Evolutionary conservation across 306 rosid species (phyloP), one percentile per base, ranked within the genome.

Genomic region (Cicer chorassanicum): DNA sequence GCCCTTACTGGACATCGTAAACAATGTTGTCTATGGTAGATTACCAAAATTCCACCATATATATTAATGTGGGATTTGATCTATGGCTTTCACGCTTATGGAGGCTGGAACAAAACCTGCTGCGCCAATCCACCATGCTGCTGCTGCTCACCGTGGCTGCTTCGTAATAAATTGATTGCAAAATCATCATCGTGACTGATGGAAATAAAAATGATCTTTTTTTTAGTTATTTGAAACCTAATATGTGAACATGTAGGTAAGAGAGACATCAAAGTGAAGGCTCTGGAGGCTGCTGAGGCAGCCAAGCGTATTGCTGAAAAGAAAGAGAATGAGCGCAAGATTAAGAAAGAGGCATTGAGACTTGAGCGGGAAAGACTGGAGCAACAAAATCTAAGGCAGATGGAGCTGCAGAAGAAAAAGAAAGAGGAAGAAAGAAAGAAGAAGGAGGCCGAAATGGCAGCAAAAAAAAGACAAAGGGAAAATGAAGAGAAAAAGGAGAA

Each of bases 271-370:
- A 95, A 89, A 78, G 96, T 95, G 81, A 90, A 84, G 78, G 93
- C 98, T 55, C 82, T 95, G 70, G 93, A 83, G 80, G 89, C 93
- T 67, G 99, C 98, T 77, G 99, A 83, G 84, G 92, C 91, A 76
- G 91, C 92, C 62, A 95, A 88, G 78, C 89, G 93, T 48, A 79
- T 76, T 60, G 92, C 91, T 8, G 93, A 95, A 80, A 95, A 84
- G 83, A 95, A 83, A 84, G 99, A 92, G 66, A 86, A 89, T 71
- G 99, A 95, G 71, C 96, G 98, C 76, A 91, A 90, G 86, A 82
- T 80, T 85, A 95, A 89, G 88, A 92, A 90, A 82, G 97, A 92
- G 78, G 92, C 90, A 16, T 50, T 89, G 81, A 85, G 79, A 81
- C 70, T 89, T 71, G 84, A 91, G 86, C 86, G 92, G 48, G 91